A percentile compares a stretch with the other conserved stretches of the same genome.
Conservation (phyloP, 164 flowering plant species). For the Annona cherimola region DNA sequence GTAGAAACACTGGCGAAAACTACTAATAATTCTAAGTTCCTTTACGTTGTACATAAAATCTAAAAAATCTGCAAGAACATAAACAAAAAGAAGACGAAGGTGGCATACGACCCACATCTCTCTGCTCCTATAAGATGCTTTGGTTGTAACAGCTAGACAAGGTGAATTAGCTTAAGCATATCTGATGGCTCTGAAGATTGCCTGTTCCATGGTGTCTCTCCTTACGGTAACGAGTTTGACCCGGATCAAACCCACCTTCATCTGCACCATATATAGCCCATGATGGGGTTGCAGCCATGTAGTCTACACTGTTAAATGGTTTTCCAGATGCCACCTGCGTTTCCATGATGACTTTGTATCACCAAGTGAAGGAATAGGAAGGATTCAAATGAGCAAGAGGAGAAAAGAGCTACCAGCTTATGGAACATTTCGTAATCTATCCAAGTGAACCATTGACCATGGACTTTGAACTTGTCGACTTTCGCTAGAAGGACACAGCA, state of each 20-base stretch:
- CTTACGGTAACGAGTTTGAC: constrained; percentile 63
- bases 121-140: background rate
- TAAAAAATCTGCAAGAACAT: background rate
- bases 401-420: constrained; percentile 49
- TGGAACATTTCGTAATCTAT: constrained; percentile 97
- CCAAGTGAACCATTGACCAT: constrained; percentile 96
- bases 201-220: constrained; percentile 61
- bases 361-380: background rate
- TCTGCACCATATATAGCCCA: constrained; percentile 97
- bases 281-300: constrained; percentile 82
- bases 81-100: background rate
- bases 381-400: background rate
- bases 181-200: background rate
- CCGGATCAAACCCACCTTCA: constrained; percentile 98
- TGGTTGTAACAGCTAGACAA: background rate
- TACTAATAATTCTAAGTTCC: too few relatives aligned
- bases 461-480: constrained; percentile 65
- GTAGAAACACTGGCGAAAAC: too few relatives aligned
- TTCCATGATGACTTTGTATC: background rate
- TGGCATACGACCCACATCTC: background rate
- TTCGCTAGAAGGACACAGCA: constrained; percentile 97
- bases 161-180: background rate
- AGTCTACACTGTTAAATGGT: constrained; percentile 73
- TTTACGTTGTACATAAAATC: too few relatives aligned
- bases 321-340: constrained; percentile 76